phyloP scores from a whole-genome alignment of 2,329 filamentous ascomycete species.

The Xylariaceae sp. region DNA sequence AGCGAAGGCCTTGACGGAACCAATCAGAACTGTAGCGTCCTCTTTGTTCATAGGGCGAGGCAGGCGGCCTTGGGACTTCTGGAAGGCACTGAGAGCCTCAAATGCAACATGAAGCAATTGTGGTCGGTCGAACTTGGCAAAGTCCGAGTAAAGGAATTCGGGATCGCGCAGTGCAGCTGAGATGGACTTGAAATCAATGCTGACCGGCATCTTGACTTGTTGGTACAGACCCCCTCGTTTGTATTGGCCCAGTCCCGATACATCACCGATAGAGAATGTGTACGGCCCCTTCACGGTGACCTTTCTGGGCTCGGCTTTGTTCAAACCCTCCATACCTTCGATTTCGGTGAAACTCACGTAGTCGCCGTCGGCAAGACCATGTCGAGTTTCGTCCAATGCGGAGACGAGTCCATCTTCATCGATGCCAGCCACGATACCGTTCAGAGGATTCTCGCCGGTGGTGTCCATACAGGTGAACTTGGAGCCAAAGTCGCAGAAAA shows the following conservation, averaged over 20 bases:
- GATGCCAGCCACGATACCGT: conserved; percentile 85
- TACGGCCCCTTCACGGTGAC: conserved; percentile 94
- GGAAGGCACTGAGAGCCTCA: conserved; percentile 86
- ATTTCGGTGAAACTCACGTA: conserved; percentile 93
- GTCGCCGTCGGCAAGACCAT: conserved; percentile 94
- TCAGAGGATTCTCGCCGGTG: conserved; percentile 83
- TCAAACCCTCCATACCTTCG: conserved; percentile 86
- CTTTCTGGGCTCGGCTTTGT: conserved; percentile 79
- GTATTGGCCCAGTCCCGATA: conserved; percentile 82
- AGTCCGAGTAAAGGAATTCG: conserved; percentile 88
- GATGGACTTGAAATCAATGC: conserved; percentile 82
- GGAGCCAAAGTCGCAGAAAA: conserved; percentile 96
- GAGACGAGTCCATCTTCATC: conserved; percentile 88
- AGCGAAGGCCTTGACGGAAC: conserved; percentile 70
- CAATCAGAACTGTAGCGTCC: conserved; percentile 75
- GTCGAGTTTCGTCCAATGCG: conserved; percentile 87
- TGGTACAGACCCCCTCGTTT: conserved; percentile 83
- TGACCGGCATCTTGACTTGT: conserved; percentile 98
- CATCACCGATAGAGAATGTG: conserved; percentile 94
- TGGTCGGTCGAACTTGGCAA: conserved; percentile 95
- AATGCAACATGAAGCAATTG: conserved; percentile 88
- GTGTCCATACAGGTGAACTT: conserved; percentile 88
- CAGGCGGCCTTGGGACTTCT: conserved; percentile 67
- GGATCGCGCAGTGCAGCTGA: conserved; percentile 77
- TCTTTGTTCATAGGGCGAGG: conserved; percentile 80